Evolutionary conservation across 345 rosid genomes (phyloP), one percentile per base, ranked within the genome.

Genomic region (Hirschfeldia incana): DNA sequence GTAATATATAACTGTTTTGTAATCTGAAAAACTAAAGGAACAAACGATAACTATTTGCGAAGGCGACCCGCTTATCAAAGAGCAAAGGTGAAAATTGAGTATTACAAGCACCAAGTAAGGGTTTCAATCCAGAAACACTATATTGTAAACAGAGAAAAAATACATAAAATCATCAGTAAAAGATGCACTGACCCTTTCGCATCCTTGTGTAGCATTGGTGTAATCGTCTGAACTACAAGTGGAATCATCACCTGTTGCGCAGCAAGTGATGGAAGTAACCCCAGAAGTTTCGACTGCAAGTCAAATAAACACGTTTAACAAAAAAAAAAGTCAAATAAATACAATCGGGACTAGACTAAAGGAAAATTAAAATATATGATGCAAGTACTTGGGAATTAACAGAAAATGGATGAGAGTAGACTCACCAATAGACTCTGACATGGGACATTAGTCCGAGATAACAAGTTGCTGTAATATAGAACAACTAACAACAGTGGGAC

Each of bases 221-320:
- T 73, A 73, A 94, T 83, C 63, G 91, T 88, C 81, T 92, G 97
- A 84, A 94, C 85, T 51, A 92, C 82, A 61, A 94, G 87, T 34
- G 98, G 97, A 85, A 89, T 78, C 97, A 94, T 92, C 69, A 85
- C 85, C 65, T 87, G 87, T 66, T 91, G 92, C 34, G 97, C 87
- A 84, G 97, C 97, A 66, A 94, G 87, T 65, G 90, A 88, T 33
- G 98, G 98, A 78, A 94, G 92, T 86, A 92, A 71, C 51, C 90
- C 84, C 85, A 94, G 74, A 81, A 94, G 87, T 85, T 91, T 92
- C 72, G 89, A 83, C 98, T 94, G 90, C 80, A 83, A 72, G 70
- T 59, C 58, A 42, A 76, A 63, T 64, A 61, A 27, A 73, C 27
- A 57, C 21, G 21, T 21, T 21, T 21, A 21, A 21, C 21, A 21